phyloP scores from a whole-genome alignment of 805 yeast species.

The Kodamaea kakaduensis region DNA sequence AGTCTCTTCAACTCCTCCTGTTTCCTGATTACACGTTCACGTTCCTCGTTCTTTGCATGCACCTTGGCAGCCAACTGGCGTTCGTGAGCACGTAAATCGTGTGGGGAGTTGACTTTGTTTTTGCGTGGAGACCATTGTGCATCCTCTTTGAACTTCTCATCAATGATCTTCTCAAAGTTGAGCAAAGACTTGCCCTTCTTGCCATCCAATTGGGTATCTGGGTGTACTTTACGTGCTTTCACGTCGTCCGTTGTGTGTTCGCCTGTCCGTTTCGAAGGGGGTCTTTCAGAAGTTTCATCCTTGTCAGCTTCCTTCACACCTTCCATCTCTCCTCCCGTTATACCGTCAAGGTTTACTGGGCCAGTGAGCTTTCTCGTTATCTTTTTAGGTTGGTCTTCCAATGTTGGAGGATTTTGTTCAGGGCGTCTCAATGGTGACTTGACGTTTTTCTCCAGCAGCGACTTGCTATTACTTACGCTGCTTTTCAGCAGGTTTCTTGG shows the following conservation, averaged over 20 bases:
- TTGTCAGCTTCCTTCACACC: too few relatives aligned
- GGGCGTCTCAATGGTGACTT: conserved; percentile 13
- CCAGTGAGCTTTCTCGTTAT: conserved; percentile 17
- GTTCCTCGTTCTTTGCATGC: conserved; percentile 11
- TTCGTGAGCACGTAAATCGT: conserved; percentile 9
- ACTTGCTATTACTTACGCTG: conserved; percentile 17
- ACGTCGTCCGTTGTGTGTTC: conserved; percentile 1
- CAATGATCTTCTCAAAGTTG: conserved; percentile 31
- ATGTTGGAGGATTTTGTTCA: conserved; percentile 16
- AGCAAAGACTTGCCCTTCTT: conserved; percentile 13
- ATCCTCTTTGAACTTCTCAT: conserved; percentile 27
- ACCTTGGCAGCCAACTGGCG: conserved; percentile 15
- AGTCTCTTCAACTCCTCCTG: conserved; percentile 8
- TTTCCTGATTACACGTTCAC: conserved; percentile 8
- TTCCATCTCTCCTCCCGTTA: too few relatives aligned
- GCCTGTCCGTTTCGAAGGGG: neutral
- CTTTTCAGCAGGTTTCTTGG: too few relatives aligned
- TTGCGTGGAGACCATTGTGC: conserved; percentile 1
- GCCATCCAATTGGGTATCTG: conserved; percentile 5
- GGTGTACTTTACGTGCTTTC: conserved; percentile 1
- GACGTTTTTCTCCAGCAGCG: neutral
- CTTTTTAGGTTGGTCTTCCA: conserved; percentile 2
- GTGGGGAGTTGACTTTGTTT: conserved; percentile 6
- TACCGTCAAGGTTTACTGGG: too few relatives aligned
- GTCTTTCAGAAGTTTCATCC: too few relatives aligned